Base-by-base conservation (phyloP, 163 green algal species). In the Chlamydomonas reinhardtii region DNA sequence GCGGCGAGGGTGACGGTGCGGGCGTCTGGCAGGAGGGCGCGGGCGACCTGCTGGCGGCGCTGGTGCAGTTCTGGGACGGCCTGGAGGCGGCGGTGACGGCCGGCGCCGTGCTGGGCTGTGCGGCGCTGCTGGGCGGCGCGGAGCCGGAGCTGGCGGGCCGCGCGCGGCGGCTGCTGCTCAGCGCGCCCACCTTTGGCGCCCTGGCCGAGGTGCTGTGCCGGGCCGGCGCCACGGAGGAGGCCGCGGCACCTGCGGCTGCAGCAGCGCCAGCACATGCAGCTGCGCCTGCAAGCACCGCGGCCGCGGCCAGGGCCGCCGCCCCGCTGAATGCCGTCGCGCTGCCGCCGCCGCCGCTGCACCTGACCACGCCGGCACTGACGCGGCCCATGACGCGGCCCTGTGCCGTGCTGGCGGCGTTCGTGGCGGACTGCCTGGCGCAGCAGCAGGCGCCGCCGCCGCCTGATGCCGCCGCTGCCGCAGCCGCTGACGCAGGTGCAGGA, bases 41-140 rank as follows among this genome's bases (percentile, higher is more conserved):
- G 27, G 16, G 15, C 43, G 43, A 65, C 43, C 66, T 76, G 31
- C 56, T 86, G 69, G 69, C 65, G 35, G 54, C 35, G 31, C 32
- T 86, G 70, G 70, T 86, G 37, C 56, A 66, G 34, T 32, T 71
- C 56, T 79, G 70, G 70, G 80, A 86, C 1, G 80, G 70, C 17
- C 56, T 80, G 69, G 80, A 86, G 70, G 80, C 70, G 27, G 73
- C 56, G 70, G 48, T 86, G 22, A 73, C 80, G 69, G 80, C 80
- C 17, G 80, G 31, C 11, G 80, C 27, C 3, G 70, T 71, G 34
- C 71, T 86, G 37, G 69, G 70, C 15, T 56, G 54, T 15, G 2
- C 73, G 16, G 69, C 70, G 34, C 37, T 76, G 34, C 25, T 86
- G 34, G 69, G 8, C 0, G 80, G 14, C 19, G 56, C 34, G 25